phyloP scores from a whole-genome alignment of 768 basidiomycete species.

The Kwoniella newhampshirensis region DNA sequence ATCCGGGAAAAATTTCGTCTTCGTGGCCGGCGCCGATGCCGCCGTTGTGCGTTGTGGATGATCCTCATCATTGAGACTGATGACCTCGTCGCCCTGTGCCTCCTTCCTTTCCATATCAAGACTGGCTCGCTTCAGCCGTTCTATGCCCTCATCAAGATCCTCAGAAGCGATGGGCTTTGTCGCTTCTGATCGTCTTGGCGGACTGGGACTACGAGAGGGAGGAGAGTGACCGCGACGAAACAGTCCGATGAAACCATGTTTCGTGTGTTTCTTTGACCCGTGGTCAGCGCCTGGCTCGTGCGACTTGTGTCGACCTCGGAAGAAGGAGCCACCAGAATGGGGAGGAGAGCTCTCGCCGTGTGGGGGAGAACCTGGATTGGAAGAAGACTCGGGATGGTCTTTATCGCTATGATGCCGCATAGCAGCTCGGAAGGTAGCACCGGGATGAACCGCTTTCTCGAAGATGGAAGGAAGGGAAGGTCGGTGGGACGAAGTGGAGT shows the following conservation, averaged over 20 bases:
- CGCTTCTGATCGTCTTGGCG: constrained; percentile 25
- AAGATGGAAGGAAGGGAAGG: constrained; percentile 56
- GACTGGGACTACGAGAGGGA: constrained; percentile 43
- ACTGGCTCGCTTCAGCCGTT: constrained; percentile 36
- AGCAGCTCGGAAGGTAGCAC: constrained; percentile 45
- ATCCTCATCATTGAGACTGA: constrained; percentile 11
- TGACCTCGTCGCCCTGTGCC: not conserved
- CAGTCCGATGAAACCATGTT: constrained; percentile 29
- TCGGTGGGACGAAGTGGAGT: constrained; percentile 41
- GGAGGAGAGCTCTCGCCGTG: constrained; percentile 12
- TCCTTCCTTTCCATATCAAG: constrained; percentile 34
- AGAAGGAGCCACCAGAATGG: constrained; percentile 17
- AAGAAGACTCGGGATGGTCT: constrained; percentile 13
- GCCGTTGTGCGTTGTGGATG: constrained; percentile 14
- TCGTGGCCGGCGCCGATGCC: constrained; percentile 37
- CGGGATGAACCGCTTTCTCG: constrained; percentile 55
- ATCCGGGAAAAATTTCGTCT: constrained; percentile 43
- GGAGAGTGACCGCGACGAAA: constrained; percentile 44
- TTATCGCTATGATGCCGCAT: constrained; percentile 26
- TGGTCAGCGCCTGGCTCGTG: not conserved
- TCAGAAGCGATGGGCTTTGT: constrained; percentile 27
- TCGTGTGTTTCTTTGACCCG: constrained; percentile 20
- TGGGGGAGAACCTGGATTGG: constrained; percentile 4
- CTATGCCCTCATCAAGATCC: constrained; percentile 45
- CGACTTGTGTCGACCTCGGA: constrained; percentile 28